Conservation (phyloP, 2,329 filamentous ascomycete species). For the Ambrosiella beaveri region DNA sequence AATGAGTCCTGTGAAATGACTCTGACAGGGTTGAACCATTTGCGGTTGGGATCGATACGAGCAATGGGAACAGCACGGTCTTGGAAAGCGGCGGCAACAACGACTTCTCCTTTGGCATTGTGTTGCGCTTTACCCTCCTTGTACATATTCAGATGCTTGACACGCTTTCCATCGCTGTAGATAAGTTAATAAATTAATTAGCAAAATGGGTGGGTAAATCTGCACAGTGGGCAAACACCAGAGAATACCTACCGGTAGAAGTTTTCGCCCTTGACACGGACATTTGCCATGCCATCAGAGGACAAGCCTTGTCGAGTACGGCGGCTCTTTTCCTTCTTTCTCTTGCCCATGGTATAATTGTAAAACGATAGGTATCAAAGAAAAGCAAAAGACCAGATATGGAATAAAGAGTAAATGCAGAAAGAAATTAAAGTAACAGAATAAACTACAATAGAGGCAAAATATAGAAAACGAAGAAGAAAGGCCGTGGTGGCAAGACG, state of each 20-base stretch:
- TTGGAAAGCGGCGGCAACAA: slow-evolving; percentile 69
- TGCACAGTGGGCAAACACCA: too few species aligned
- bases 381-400: slow-evolving; percentile 13
- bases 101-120: slow-evolving; percentile 70
- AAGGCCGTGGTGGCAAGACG: too few species aligned
- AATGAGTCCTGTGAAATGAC: slow-evolving; percentile 77
- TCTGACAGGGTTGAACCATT: slow-evolving; percentile 94
- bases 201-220: too few species aligned
- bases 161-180: slow-evolving; percentile 54
- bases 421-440: background rate
- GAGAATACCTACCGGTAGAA: slow-evolving; percentile 57
- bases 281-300: slow-evolving; percentile 76
- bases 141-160: slow-evolving; percentile 77
- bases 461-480: too few species aligned
- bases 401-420: background rate
- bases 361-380: slow-evolving; percentile 11
- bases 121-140: slow-evolving; percentile 72
- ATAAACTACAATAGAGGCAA: background rate
- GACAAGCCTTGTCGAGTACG: slow-evolving; percentile 72
- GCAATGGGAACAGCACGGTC: slow-evolving; percentile 66
- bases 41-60: slow-evolving; percentile 84
- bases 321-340: slow-evolving; percentile 79
- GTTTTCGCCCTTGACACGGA: slow-evolving; percentile 91
- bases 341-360: slow-evolving; percentile 51
- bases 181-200: background rate